These are phyloP conservation scores for Lepidium africanum DNA, from an alignment of 345 rosid species.

Conservation along the genomic window DNA sequence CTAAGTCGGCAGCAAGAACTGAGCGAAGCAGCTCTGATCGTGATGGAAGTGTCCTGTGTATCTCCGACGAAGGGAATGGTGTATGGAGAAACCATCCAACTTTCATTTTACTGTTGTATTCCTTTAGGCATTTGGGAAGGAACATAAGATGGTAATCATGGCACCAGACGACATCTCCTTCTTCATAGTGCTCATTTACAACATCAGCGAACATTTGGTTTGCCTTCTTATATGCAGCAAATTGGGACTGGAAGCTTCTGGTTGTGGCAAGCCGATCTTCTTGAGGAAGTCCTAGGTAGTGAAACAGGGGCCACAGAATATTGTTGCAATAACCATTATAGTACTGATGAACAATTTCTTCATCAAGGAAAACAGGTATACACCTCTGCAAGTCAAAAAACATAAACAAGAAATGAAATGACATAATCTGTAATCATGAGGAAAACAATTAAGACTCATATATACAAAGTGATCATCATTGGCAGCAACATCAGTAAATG, in stretches of 20 bases:
- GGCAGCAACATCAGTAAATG: neutral
- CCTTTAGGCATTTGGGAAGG: constrained; percentile 94
- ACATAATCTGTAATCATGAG: neutral
- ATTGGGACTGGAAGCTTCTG: constrained; percentile 95
- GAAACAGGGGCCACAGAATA: constrained; percentile 97
- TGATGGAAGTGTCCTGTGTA: constrained; percentile 94
- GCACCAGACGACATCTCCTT: constrained; percentile 99
- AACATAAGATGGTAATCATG: constrained; percentile 99
- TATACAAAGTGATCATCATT: neutral
- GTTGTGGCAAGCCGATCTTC: constrained; percentile 99
- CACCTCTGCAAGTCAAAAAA: constrained; percentile 56
- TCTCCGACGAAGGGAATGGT: constrained; percentile 99
- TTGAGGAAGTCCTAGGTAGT: constrained; percentile 97
- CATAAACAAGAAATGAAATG: neutral
- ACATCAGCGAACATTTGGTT: constrained; percentile 99
- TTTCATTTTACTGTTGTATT: constrained; percentile 74
- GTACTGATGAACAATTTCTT: constrained; percentile 98
- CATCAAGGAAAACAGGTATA: constrained; percentile 98
- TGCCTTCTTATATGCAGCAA: constrained; percentile 93
- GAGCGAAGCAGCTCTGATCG: constrained; percentile 88
- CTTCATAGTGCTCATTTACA: constrained; percentile 85
- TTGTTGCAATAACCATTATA: constrained; percentile 99
- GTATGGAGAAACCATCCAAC: constrained; percentile 99
- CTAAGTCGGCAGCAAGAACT: constrained; percentile 97
- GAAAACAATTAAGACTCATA: neutral